Evolutionary conservation across 164 flowering plant genomes (phyloP), one percentile per base, ranked within the genome.

Genomic region (Nelumbo lutea): DNA sequence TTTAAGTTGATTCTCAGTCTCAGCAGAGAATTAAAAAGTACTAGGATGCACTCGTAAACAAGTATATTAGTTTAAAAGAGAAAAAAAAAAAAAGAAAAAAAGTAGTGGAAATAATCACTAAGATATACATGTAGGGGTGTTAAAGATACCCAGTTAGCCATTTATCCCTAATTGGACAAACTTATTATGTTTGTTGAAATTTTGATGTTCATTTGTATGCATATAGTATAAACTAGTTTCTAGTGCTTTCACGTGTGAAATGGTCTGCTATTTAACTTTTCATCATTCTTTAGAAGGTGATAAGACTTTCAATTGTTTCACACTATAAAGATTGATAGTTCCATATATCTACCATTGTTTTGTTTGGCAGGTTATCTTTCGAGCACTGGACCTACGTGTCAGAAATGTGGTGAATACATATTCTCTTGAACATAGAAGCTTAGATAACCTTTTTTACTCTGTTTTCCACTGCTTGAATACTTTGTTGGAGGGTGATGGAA

Each of bases 351-450:
- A 71, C 27, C 10, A 55, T 50, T 27, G 43, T 13, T 68, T 50
- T 73, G 55, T 52, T 38, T 72, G 73, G 72, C 90, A 93, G 98
- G 85, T 93, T 70, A 69, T 93, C 51, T 89, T 93, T 78, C 75
- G 68, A 7, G 93, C 93, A 5, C 69, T 93, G 42, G 92, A 89
- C 59, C 73, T 44, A 55, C 84, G 68, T 42, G 74, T 81, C 5
- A 76, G 79, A 79, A 87, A 93, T 67, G 86, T 89, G 64, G 86
- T 80, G 8, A 45, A 68, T 57, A 68, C 90, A 45, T 90, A 90
- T 75, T 81, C 88, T 52, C 87, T 93, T 27, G 96, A 90, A 66
- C 98, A 89, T 74, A 76, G 67, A 51, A 67, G 83, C 75, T 84
- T 83, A 51, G 85, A 84, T 69, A 83, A 74, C 10, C 79, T 83